Percentiles rank a stretch among this genome's conserved stretches.
Conservation (phyloP, 1,284 basidiomycete species). For the Ganoderma boninense region DNA sequence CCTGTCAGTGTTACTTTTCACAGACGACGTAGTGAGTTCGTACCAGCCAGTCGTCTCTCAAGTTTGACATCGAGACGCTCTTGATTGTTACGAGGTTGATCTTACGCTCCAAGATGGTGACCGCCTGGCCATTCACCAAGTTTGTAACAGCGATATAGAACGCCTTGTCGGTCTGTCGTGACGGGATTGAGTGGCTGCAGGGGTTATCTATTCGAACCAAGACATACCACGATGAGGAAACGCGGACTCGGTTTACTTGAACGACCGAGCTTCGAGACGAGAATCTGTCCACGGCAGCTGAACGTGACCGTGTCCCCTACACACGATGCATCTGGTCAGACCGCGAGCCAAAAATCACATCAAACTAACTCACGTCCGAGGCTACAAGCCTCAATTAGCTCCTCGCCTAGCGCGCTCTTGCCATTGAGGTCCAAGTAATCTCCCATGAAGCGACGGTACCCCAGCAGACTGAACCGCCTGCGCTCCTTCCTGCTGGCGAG, state of each 20-base stretch:
- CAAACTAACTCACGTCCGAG: slow-evolving; percentile 69
- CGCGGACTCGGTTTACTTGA: slow-evolving; percentile 95
- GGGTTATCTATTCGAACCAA: neutral
- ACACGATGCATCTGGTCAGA: slow-evolving; percentile 6
- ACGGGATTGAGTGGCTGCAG: neutral
- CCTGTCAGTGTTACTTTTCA: neutral
- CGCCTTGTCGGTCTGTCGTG: slow-evolving; percentile 85
- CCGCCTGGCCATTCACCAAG: slow-evolving; percentile 71
- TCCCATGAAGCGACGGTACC: slow-evolving; percentile 95
- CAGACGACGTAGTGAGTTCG: slow-evolving; percentile 28
- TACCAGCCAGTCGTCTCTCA: slow-evolving; percentile 97
- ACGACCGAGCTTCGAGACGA: slow-evolving; percentile 89
- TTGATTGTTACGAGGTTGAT: slow-evolving; percentile 90
- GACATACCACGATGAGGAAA: slow-evolving; percentile 86
- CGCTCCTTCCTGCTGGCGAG: slow-evolving; percentile 94
- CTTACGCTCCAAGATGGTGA: slow-evolving; percentile 84
- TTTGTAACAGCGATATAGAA: slow-evolving; percentile 84
- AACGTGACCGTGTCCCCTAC: slow-evolving; percentile 83
- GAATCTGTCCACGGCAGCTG: slow-evolving; percentile 85
- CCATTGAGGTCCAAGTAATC: slow-evolving; percentile 96
- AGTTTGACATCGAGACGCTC: slow-evolving; percentile 84
- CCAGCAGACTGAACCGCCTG: slow-evolving; percentile 91
- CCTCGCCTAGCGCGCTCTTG: slow-evolving; percentile 82
- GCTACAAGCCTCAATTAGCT: slow-evolving; percentile 79
- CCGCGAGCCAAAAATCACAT: neutral